phyloP scores from a whole-genome alignment of 78 protist genomes.

The Chrysochromulina parva region DNA sequence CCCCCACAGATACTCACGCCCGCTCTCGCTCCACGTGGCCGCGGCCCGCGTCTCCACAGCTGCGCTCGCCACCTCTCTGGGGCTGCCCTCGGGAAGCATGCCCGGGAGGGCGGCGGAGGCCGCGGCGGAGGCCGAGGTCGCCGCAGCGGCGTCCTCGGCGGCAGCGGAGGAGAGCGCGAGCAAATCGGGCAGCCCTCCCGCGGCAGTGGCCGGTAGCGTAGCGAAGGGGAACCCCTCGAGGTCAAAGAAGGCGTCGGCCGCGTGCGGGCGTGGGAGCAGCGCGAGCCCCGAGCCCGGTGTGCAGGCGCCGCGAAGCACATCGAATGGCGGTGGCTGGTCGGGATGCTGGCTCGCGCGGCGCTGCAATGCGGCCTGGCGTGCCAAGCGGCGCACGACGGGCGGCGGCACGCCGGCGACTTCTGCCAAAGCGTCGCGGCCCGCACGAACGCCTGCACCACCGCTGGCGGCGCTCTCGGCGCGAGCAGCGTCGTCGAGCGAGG shows the following conservation, averaged over 20 bases:
- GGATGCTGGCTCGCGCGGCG: not conserved
- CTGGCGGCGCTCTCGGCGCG: no score
- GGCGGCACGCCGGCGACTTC: not conserved
- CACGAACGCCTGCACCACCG: no score
- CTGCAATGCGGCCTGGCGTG: not conserved
- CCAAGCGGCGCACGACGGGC: not conserved
- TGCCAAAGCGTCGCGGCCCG: no score
- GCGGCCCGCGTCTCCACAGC: no score
- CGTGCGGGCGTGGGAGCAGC: not conserved
- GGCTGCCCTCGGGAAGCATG: no score
- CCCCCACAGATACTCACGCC: no score
- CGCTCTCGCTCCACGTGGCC: no score
- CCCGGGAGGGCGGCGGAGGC: no score
- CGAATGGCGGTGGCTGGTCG: not conserved
- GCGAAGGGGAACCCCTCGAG: not conserved
- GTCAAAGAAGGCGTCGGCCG: not conserved
- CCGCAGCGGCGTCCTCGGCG: not conserved
- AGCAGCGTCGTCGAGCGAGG: not conserved
- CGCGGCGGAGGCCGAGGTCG: no score
- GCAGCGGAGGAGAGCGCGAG: not conserved
- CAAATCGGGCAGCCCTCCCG: not conserved
- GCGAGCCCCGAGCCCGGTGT: not conserved
- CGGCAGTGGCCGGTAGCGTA: no score
- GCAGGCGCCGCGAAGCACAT: not conserved
- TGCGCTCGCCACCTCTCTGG: no score